Conservation (phyloP, 2,329 filamentous ascomycete species). For the Botryotinia calthae region DNA sequence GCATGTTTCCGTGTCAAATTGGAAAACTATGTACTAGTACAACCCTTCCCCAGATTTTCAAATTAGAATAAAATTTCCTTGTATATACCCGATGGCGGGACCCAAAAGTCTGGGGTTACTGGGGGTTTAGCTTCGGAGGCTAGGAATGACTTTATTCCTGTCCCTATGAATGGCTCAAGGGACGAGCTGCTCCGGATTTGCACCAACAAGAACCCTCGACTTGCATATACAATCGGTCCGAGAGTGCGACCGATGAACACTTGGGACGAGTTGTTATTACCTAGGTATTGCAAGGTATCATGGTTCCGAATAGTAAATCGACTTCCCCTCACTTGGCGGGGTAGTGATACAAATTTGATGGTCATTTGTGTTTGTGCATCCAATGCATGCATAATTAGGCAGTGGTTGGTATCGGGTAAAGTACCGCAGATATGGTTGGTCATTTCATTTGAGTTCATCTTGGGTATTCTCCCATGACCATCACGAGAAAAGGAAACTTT, state of each 20-base stretch:
- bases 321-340: conserved; percentile 21
- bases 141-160: not conserved
- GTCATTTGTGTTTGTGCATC: conserved; percentile 14
- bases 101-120: not conserved
- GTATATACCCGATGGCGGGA: not conserved
- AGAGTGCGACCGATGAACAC: conserved; percentile 7
- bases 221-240: conserved; percentile 19
- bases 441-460: not conserved
- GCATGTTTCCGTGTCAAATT: not conserved
- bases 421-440: not conserved
- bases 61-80: not conserved
- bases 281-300: not conserved
- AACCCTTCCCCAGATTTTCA: conserved; percentile 15
- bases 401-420: not conserved
- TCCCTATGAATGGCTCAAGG: not conserved
- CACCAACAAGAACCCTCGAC: not conserved
- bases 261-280: not conserved
- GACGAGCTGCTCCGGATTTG: not conserved
- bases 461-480: not conserved
- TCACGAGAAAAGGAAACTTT: not conserved
- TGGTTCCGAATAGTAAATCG: not conserved
- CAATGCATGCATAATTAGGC: not conserved
- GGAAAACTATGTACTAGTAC: not conserved
- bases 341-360: not conserved
- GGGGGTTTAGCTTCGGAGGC: not conserved